These are phyloP conservation scores for Elaphomyces granulatus DNA, from an alignment of 495 filamentous ascomycete genomes.

Conservation along the genomic window DNA sequence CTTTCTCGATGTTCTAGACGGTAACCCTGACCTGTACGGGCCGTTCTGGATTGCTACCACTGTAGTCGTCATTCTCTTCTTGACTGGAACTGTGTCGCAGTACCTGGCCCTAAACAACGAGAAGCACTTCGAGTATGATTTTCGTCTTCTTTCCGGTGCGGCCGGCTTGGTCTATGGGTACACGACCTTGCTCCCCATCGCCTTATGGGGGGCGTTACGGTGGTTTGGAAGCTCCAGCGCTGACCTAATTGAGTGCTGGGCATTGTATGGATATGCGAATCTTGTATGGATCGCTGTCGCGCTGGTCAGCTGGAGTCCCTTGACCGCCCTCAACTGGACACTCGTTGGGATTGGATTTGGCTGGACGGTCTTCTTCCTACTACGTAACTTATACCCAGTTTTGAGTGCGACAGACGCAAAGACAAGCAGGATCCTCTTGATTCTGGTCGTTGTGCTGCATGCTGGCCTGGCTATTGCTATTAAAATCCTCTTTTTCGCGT, in stretches of 20 bases:
- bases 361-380: constrained; percentile 69
- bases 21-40: constrained; percentile 92
- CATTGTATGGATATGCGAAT: constrained; percentile 89
- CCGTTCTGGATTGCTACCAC: constrained; percentile 99
- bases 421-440: constrained; percentile 73
- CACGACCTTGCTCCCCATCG: constrained; percentile 67
- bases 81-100: constrained; percentile 86
- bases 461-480: constrained; percentile 81
- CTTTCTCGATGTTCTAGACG: constrained; percentile 91
- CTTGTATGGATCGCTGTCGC: constrained; percentile 94
- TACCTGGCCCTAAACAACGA: constrained; percentile 54
- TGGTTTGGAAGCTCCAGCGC: constrained; percentile 87
- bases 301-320: constrained; percentile 72
- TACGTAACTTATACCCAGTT: constrained; percentile 87
- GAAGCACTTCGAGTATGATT: constrained; percentile 70
- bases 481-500: constrained; percentile 93
- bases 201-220: constrained; percentile 73
- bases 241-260: constrained; percentile 76
- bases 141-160: constrained; percentile 64
- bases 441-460: constrained; percentile 73
- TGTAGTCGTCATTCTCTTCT: constrained; percentile 85
- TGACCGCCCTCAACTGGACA: constrained; percentile 77
- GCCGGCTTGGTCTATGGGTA: constrained; percentile 91
- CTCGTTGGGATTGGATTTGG: constrained; percentile 87
- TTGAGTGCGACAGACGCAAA: constrained; percentile 84